Evolutionary conservation across 768 basidiomycete species (phyloP), one percentile per base, ranked within the genome.

Genomic region (Russula olivacea): DNA sequence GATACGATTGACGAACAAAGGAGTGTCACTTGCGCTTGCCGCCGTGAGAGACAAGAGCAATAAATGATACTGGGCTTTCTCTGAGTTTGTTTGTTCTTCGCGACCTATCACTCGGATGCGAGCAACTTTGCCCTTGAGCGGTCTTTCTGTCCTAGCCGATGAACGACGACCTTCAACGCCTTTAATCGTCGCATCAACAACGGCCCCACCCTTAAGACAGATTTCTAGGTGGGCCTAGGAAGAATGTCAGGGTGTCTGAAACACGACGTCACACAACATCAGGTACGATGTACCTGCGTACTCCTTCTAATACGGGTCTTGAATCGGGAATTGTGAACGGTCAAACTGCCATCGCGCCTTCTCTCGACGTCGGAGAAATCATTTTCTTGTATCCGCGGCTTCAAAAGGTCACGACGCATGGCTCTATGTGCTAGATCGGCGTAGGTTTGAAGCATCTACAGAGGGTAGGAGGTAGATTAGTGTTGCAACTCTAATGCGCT

Each of bases 71-170:
- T 51, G 59, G 21, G 64, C 52, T 30, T 38, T 23, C 15, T 61
- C 55, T 14, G 59, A 41, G 15, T 23, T 30, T 36, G 64, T 61
- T 40, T 19, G 34, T 36, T 52, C 64, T 55, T 61, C 64, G 12
- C 59, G 47, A 23, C 64, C 64, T 40, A 65, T 28, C 14, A 65
- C 59, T 28, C 47, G 49, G 4, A 65, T 65, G 5, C 52, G 47
- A 53, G 14, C 34, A 47, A 61, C 34, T 23, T 32, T 21, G 2
- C 23, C 59, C 10, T 23, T 25, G 34, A 61, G 34, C 15, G 28
- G 10, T 55, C 11, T n/a, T 19, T 21, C 2, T 34, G 59, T 8
- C 7, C n/a, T 19, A 12, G 54, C 59, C 17, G 25, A 55, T n/a
- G 64, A 61, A 19, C 14, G 28, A 5, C 59, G 45, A 38, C 64